Evolutionary conservation across 164 flowering plant genomes (phyloP).

Genomic region (Dillenia turbinata): DNA sequence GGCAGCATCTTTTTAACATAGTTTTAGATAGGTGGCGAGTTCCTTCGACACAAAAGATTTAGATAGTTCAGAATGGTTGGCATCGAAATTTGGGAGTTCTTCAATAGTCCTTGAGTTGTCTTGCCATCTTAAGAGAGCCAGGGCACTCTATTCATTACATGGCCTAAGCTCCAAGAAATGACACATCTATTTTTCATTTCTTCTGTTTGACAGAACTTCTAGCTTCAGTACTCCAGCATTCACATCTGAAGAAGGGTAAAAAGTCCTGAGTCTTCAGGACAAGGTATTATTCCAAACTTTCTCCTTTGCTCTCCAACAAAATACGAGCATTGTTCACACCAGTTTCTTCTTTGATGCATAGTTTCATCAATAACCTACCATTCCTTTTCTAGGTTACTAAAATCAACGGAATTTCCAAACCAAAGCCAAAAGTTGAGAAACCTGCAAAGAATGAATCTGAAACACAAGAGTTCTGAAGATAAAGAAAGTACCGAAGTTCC

Average conservation of each 20-base stretch:
- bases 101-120: too few relatives aligned
- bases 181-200: background rate
- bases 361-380: background rate
- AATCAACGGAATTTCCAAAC: constrained; percentile 79
- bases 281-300: constrained; percentile 44
- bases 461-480: constrained; percentile 8
- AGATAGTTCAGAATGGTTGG: too few relatives aligned
- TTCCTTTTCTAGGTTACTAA: constrained; percentile 47
- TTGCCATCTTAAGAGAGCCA: too few relatives aligned
- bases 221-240: constrained; percentile 51
- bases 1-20: too few relatives aligned
- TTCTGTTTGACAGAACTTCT: constrained; percentile 50
- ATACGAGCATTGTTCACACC: background rate
- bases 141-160: too few relatives aligned
- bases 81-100: too few relatives aligned
- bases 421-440: constrained; percentile 88
- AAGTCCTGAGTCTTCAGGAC: constrained; percentile 57
- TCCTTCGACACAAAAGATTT: too few relatives aligned
- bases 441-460: constrained; percentile 60
- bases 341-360: background rate
- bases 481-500: background rate
- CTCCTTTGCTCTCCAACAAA: background rate
- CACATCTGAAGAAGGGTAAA: constrained; percentile 78
- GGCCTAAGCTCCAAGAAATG: too few relatives aligned
- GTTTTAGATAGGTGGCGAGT: too few relatives aligned